Evolutionary conservation across 2,329 filamentous ascomycete genomes (phyloP).

Genomic region (Helotiales sp.): DNA sequence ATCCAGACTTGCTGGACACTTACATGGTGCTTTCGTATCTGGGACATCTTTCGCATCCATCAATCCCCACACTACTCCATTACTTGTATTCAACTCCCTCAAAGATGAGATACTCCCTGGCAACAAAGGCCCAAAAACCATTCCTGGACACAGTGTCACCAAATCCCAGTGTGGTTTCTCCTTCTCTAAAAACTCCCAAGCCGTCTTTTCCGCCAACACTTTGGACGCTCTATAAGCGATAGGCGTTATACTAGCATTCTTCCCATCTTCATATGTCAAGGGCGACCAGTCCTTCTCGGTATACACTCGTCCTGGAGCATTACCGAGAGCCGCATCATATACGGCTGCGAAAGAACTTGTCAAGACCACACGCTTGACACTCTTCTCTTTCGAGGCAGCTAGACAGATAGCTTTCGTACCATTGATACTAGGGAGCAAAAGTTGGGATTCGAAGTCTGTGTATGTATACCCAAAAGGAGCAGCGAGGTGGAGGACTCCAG

Average conservation of each 20-base stretch:
- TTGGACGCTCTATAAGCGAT: not conserved
- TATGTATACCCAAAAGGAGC: constrained; percentile 20
- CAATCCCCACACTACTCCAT: constrained; percentile 25
- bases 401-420: not conserved
- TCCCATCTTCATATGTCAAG: constrained; percentile 23
- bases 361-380: not conserved
- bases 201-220: not conserved
- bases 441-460: not conserved
- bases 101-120: no score
- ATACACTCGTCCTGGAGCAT: constrained; percentile 12
- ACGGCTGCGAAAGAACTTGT: not conserved
- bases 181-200: not conserved
- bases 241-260: not conserved
- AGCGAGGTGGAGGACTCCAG: constrained; percentile 29
- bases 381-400: not conserved
- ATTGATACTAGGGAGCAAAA: not conserved
- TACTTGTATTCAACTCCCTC: no score
- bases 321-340: not conserved
- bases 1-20: not conserved
- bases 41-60: constrained; percentile 7
- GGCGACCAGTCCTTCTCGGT: constrained; percentile 12
- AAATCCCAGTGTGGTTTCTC: not conserved
- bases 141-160: no score
- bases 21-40: constrained; percentile 8
- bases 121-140: no score